phyloP scores from a whole-genome alignment of 2,329 filamentous ascomycete species.

The Torrubiella hemipterigena region DNA sequence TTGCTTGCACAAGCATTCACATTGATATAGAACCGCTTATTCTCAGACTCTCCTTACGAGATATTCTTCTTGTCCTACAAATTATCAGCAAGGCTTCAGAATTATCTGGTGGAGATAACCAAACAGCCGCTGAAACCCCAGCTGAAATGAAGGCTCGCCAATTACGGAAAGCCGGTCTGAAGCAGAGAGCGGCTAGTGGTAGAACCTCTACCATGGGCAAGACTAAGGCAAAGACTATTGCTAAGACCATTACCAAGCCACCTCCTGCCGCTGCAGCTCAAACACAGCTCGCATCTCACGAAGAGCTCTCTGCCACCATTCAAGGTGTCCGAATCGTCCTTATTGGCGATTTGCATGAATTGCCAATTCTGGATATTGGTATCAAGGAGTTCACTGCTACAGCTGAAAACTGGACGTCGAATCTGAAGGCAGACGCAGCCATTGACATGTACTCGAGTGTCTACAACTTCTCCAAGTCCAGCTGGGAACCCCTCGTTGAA shows the following conservation, averaged over 20 bases:
- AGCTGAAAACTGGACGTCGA: conserved; percentile 83
- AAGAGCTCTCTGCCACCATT: conserved; percentile 76
- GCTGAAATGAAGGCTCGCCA: conserved; percentile 46
- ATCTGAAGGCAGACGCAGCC: conserved; percentile 75
- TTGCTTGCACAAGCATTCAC: conserved; percentile 63
- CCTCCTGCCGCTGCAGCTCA: neutral
- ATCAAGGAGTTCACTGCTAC: conserved; percentile 80
- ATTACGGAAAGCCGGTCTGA: conserved; percentile 34
- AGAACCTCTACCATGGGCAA: conserved; percentile 41
- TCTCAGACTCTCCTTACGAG: conserved; percentile 76
- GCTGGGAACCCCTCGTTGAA: conserved; percentile 93
- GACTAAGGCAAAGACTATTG: conserved; percentile 25
- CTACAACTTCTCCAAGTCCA: conserved; percentile 98
- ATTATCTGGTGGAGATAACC: conserved; percentile 56
- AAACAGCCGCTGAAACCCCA: conserved; percentile 19
- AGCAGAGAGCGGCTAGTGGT: conserved; percentile 44
- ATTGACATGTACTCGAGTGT: conserved; percentile 93
- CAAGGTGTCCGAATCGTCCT: conserved; percentile 86
- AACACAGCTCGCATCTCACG: conserved; percentile 31
- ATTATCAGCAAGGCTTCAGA: conserved; percentile 87
- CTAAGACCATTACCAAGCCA: conserved; percentile 8
- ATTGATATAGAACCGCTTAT: conserved; percentile 86
- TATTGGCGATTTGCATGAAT: conserved; percentile 89
- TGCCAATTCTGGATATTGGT: conserved; percentile 88
- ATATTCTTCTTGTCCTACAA: conserved; percentile 88